Conservation (phyloP, 495 filamentous ascomycete genomes). For the Jackrogersella multiformis region DNA sequence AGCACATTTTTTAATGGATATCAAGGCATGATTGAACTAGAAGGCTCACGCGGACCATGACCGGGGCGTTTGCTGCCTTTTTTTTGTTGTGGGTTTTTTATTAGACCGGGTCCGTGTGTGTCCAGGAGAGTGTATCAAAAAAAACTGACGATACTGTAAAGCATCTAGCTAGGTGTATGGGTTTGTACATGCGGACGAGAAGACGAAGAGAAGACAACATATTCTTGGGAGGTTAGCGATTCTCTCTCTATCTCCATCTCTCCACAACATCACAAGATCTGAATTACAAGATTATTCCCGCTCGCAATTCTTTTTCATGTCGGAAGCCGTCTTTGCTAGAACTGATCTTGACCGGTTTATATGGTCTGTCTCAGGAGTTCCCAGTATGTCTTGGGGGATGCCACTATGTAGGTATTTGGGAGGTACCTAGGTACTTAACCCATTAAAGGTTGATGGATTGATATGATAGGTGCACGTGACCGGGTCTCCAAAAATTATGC, state of each 20-base stretch:
- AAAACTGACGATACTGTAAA: conserved; percentile 28
- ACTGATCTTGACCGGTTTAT: too few species aligned
- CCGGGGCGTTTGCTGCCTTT: conserved; percentile 38
- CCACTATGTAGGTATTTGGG: too few species aligned
- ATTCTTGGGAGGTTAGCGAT: conserved; percentile 21
- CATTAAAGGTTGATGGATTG: background rate
- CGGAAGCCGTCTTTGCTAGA: background rate
- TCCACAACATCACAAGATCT: conserved; percentile 9
- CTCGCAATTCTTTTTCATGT: background rate
- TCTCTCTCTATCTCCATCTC: background rate
- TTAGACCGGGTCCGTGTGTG: conserved; percentile 22
- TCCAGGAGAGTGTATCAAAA: conserved; percentile 35
- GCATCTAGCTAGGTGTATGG: conserved; percentile 40
- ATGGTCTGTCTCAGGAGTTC: too few species aligned
- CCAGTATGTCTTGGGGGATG: too few species aligned
- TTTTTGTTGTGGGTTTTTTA: conserved; percentile 25
- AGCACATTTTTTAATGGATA: conserved; percentile 44
- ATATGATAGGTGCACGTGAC: conserved; percentile 30
- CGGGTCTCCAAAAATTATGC: conserved; percentile 5
- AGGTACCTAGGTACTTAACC: too few species aligned
- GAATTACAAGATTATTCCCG: conserved; percentile 31
- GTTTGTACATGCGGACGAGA: conserved; percentile 39
- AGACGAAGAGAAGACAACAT: conserved; percentile 16
- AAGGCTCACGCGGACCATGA: conserved; percentile 39
- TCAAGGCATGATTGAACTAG: conserved; percentile 50